Conservation (phyloP, 495 filamentous ascomycete genomes). For the Xylaria palmicola region DNA sequence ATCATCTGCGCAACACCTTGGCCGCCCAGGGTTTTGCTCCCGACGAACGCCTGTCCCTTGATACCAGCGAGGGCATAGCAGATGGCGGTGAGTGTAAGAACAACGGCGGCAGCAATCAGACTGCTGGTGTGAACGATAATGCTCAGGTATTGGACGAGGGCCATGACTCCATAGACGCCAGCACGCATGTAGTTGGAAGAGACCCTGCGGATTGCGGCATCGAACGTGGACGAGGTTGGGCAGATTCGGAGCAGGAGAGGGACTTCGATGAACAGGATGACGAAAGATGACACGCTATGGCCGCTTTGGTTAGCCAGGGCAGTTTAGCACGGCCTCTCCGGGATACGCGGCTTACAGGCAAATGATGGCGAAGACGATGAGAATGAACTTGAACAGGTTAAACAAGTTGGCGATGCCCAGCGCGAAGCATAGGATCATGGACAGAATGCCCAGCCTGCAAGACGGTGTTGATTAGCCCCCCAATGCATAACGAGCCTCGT, state of each 20-base stretch:
- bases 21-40: constrained; percentile 95
- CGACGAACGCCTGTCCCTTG: constrained; percentile 91
- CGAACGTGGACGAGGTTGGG: constrained; percentile 87
- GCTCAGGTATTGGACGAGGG: constrained; percentile 78
- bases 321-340: neutral
- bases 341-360: constrained; percentile 66
- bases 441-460: constrained; percentile 85
- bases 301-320: constrained; percentile 15
- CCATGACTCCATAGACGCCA: constrained; percentile 81
- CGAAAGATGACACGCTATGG: constrained; percentile 68
- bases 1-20: constrained; percentile 98
- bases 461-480: constrained; percentile 3
- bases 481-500: neutral
- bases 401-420: constrained; percentile 89
- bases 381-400: constrained; percentile 54
- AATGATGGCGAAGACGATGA: constrained; percentile 75
- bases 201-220: constrained; percentile 85
- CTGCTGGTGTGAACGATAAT: constrained; percentile 60
- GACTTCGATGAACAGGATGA: constrained; percentile 96
- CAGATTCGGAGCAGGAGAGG: constrained; percentile 97
- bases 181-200: constrained; percentile 97
- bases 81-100: constrained; percentile 70
- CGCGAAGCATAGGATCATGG: constrained; percentile 93
- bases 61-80: constrained; percentile 85
- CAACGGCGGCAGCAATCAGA: constrained; percentile 81